Evolutionary conservation across 2,329 filamentous ascomycete species (phyloP).

Genomic region (Paracoccidioides lutzii): DNA sequence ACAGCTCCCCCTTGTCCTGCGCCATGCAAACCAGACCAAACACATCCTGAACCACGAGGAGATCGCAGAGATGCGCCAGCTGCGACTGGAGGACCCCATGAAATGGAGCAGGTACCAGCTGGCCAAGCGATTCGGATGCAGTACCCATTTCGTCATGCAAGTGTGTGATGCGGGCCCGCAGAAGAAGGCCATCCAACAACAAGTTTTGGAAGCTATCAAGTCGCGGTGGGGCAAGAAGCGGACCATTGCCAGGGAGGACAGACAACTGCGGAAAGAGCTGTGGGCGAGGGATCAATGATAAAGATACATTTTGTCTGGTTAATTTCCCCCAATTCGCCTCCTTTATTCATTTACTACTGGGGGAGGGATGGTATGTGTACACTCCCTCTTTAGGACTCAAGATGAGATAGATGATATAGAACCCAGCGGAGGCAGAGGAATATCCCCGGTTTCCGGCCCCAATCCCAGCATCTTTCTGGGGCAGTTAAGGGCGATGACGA

Average conservation of each 20-base stretch:
- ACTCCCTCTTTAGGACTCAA: not conserved
- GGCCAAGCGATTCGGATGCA: slow-evolving; percentile 51
- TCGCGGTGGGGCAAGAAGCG: slow-evolving; percentile 48
- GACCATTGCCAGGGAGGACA: slow-evolving; percentile 48
- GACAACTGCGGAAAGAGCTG: slow-evolving; percentile 44
- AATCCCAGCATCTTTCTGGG: not conserved
- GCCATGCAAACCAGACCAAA: slow-evolving; percentile 39
- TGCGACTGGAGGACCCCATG: slow-evolving; percentile 43
- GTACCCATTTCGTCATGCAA: slow-evolving; percentile 48
- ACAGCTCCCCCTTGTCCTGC: slow-evolving; percentile 37
- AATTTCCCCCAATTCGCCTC: not conserved
- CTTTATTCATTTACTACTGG: not conserved
- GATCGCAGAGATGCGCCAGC: slow-evolving; percentile 45
- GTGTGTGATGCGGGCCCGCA: slow-evolving; percentile 41
- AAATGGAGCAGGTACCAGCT: slow-evolving; percentile 47
- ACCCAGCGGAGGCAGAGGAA: not conserved
- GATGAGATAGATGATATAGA: not conserved
- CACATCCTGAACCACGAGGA: slow-evolving; percentile 48
- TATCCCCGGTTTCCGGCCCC: not conserved
- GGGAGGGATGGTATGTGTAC: not conserved
- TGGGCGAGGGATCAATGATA: slow-evolving; percentile 46
- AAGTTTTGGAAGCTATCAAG: slow-evolving; percentile 42
- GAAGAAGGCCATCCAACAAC: slow-evolving; percentile 35
- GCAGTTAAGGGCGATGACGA: not conserved
- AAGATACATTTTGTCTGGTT: not conserved